Base-by-base conservation (phyloP, 345 rosid genomes). In the Eucalyptus marginata region DNA sequence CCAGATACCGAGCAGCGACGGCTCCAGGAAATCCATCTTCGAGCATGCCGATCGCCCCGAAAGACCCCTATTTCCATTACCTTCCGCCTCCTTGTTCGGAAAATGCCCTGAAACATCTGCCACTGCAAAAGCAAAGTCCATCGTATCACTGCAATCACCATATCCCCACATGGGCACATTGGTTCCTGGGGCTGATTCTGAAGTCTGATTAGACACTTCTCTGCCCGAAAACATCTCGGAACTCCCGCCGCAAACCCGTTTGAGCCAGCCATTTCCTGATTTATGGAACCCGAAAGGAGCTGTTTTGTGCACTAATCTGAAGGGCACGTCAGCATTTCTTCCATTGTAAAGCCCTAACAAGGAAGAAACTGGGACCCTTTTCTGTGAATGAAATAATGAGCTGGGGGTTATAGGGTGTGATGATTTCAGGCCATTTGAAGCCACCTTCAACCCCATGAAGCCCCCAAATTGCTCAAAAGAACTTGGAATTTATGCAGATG, bases 1-100 rank as follows among this genome's bases (percentile, higher is more conserved):
- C 62, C 51, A 62, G 88, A 94, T 92, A 47, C 95, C 95, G 14
- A 95, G 92, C 86, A 88, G 33, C 49, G 64, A 68, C 15, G 93
- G 93, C 87, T 89, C 93, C 11, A 89, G 92, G 62, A 92, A 87
- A 64, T 94, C 94, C 5, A 90, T 27, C 49, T 90, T 92, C 20
- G 91, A 89, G 86, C 92, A 93, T 47, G 91, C 84, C 56, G 89
- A 83, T 40, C 8, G 47, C 46, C 20, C 29, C 15, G 27, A 76
- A 76, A 76, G 13, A 11, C 84, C 47, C 47, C 47, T 40, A 11
- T 40, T 76, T 40, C 47, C 47, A 76, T 22, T 20, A 76, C 84
- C 84, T 76, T 40, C 83, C 8, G 47, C 47, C 27, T 76, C 15
- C 83, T 36, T 76, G 47, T 76, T 76, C 25, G 90, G 90, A 84